These are phyloP conservation scores for Alliaria petiolata DNA, from an alignment of 345 rosid species.

Conservation along the genomic window DNA sequence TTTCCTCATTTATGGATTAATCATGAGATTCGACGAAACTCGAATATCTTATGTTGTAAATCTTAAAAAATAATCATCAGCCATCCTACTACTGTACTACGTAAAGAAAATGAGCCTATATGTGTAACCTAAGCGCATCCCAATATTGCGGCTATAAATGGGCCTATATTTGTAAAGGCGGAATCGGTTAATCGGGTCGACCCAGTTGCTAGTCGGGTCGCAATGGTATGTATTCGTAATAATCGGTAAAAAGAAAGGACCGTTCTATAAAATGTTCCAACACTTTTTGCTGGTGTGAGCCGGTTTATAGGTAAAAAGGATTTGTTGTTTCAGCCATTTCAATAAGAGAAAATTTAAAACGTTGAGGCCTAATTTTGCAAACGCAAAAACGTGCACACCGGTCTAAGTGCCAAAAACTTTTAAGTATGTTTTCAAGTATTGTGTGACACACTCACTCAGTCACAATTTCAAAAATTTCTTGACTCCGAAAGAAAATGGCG, in stretches of 20 bases:
- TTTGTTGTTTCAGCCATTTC: no score
- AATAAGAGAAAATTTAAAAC: no score
- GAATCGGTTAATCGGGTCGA: not conserved
- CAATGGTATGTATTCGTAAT: no score
- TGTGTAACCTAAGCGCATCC: not conserved
- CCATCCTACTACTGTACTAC: no score
- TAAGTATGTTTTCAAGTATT: not conserved
- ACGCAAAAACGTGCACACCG: slow-evolving; percentile 30
- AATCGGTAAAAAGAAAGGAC: not conserved
- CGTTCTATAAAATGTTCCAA: not conserved
- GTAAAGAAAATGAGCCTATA: not conserved
- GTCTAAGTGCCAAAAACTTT: not conserved
- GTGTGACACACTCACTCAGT: not conserved
- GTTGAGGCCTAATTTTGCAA: not conserved
- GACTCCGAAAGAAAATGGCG: slow-evolving; percentile 34
- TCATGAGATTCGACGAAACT: not conserved
- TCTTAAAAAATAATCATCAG: no score
- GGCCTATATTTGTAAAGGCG: not conserved
- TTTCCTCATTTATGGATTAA: not conserved
- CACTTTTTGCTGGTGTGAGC: not conserved
- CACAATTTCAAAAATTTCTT: not conserved
- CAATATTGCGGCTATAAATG: not conserved
- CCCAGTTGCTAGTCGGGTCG: no score
- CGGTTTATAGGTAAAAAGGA: not conserved
- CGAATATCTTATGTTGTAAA: no score